These are phyloP conservation scores for Jamesozyma spencerorum DNA, from an alignment of 805 yeast species.

Conservation along the genomic window DNA sequence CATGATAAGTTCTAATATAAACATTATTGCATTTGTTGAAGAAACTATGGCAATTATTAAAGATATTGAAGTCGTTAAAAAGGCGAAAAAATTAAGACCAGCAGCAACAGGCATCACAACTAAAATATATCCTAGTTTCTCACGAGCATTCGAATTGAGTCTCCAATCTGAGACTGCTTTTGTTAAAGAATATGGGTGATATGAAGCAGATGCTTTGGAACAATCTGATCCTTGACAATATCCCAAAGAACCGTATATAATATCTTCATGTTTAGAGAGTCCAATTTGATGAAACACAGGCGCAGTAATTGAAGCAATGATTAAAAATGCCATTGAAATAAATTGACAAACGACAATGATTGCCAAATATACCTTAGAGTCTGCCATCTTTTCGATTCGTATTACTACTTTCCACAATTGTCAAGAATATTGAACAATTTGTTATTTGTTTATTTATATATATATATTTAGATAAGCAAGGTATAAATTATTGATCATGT, in stretches of 20 bases:
- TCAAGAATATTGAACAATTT: too few species aligned
- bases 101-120: slow-evolving; percentile 60
- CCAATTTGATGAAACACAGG: slow-evolving; percentile 46
- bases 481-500: too few species aligned
- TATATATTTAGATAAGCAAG: too few species aligned
- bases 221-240: slow-evolving; percentile 41
- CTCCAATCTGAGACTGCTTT: slow-evolving; percentile 39
- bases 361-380: slow-evolving; percentile 30
- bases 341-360: slow-evolving; percentile 38
- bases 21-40: slow-evolving; percentile 21
- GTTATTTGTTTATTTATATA: too few species aligned
- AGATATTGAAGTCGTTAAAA: slow-evolving; percentile 31
- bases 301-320: slow-evolving; percentile 51
- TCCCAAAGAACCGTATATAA: slow-evolving; percentile 59
- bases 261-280: slow-evolving; percentile 38
- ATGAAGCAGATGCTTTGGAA: slow-evolving; percentile 38
- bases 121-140: slow-evolving; percentile 44
- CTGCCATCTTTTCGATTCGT: too few species aligned
- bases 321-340: slow-evolving; percentile 51
- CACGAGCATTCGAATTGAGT: slow-evolving; percentile 38
- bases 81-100: slow-evolving; percentile 45
- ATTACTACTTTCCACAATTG: too few species aligned
- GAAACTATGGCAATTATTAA: slow-evolving; percentile 22
- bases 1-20: slow-evolving; percentile 38
- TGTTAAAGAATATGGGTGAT: slow-evolving; percentile 30